phyloP scores from a whole-genome alignment of 192 early-diverging fungal species.

The Radiomyces spectabilis region DNA sequence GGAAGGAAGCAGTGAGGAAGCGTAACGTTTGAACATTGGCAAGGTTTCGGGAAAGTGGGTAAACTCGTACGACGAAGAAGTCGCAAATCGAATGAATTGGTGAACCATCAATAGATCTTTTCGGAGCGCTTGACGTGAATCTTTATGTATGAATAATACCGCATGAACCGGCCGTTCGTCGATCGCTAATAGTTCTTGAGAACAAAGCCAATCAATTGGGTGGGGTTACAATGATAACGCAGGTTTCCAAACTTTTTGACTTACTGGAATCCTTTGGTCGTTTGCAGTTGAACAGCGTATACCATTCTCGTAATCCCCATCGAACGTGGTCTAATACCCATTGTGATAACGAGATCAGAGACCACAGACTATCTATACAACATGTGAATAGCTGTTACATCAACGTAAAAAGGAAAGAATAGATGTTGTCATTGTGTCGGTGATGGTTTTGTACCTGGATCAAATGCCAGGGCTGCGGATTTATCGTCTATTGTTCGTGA shows the following conservation, averaged over 20 bases:
- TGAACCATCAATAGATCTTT: constrained; percentile 12
- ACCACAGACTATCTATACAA: constrained; percentile 20
- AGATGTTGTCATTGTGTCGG: too few species aligned
- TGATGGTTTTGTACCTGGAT: too few species aligned
- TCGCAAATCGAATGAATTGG: constrained; percentile 10
- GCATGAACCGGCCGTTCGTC: constrained; percentile 10
- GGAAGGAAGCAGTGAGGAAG: constrained; percentile 2
- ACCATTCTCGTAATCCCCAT: constrained; percentile 19
- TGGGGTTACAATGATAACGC: too few species aligned
- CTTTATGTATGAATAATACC: constrained; percentile 17
- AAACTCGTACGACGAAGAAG: neutral
- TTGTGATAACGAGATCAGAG: constrained; percentile 14
- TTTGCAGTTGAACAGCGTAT: constrained; percentile 13
- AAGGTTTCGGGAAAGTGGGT: constrained; percentile 5
- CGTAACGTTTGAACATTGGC: constrained; percentile 4
- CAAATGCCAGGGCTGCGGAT: constrained; percentile 4
- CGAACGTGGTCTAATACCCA: constrained; percentile 21
- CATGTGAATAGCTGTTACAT: too few species aligned
- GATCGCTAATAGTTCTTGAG: constrained; percentile 5
- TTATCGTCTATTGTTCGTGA: neutral
- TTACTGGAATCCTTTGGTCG: constrained; percentile 15
- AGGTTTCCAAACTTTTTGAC: neutral
- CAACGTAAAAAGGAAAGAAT: neutral
- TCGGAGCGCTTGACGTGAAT: constrained; percentile 11
- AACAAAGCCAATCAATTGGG: neutral